A percentile compares a stretch with the other conserved stretches of the same genome.
Evolutionary conservation across 2,329 filamentous ascomycete genomes (phyloP).

Genomic region (Mycocentrospora acerina): DNA sequence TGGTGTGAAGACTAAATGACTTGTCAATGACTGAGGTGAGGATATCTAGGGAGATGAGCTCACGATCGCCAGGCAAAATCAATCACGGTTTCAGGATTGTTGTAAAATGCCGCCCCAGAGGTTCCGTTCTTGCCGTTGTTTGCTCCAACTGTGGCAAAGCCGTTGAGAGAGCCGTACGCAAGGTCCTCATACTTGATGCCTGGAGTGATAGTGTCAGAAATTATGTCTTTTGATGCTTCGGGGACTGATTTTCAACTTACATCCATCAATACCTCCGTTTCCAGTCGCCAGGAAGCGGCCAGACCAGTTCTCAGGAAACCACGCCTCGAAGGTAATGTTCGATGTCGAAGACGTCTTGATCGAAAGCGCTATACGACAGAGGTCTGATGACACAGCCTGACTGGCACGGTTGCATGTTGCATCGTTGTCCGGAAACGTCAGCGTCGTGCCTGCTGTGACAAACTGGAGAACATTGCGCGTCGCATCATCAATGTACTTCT

Average conservation of each 20-base stretch:
- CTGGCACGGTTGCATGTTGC: slow-evolving; percentile 36
- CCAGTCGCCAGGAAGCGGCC: slow-evolving; percentile 43
- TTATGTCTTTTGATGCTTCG: background rate
- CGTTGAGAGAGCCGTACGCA: slow-evolving; percentile 38
- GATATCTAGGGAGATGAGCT: background rate
- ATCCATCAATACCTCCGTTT: slow-evolving; percentile 47
- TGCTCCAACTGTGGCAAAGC: slow-evolving; percentile 43
- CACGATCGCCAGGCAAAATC: slow-evolving; percentile 52
- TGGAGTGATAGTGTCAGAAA: slow-evolving; percentile 10
- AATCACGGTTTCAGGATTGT: slow-evolving; percentile 48
- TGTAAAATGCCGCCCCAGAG: slow-evolving; percentile 47
- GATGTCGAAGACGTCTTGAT: slow-evolving; percentile 43
- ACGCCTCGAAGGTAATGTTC: slow-evolving; percentile 48
- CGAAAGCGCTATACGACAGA: slow-evolving; percentile 48
- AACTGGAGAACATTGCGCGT: slow-evolving; percentile 32
- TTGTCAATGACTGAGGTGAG: background rate
- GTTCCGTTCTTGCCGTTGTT: slow-evolving; percentile 49
- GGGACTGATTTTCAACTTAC: slow-evolving; percentile 25
- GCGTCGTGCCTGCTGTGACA: slow-evolving; percentile 40
- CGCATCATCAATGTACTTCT: slow-evolving; percentile 10
- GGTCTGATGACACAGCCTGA: slow-evolving; percentile 40
- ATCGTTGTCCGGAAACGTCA: slow-evolving; percentile 42
- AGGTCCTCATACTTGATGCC: slow-evolving; percentile 46
- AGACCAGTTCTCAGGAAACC: slow-evolving; percentile 40
- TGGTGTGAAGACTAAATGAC: slow-evolving; percentile 38